Evolutionary conservation across 2,329 filamentous ascomycete species (phyloP).

Genomic region (Fusarium camptoceras): DNA sequence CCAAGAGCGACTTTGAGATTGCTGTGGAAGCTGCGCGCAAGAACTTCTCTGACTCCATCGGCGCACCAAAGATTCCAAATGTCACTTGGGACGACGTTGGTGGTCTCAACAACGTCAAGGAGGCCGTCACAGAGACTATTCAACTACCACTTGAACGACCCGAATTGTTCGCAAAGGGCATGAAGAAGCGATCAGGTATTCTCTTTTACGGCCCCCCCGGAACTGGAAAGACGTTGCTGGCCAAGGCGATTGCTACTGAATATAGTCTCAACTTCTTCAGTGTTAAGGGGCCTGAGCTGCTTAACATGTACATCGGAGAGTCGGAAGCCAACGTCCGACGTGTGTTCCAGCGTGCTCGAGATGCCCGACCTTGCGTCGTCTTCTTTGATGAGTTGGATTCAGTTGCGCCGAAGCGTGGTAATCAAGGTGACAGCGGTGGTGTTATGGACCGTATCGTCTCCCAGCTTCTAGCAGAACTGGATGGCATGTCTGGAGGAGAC

Average conservation of each 20-base stretch:
- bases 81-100: conserved; percentile 97
- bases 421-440: conserved; percentile 95
- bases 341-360: conserved; percentile 87
- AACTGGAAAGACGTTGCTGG: conserved; percentile 91
- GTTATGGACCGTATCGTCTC: conserved; percentile 99
- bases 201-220: conserved; percentile 92
- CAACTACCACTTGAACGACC: conserved; percentile 91
- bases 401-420: conserved; percentile 94
- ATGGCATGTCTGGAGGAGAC: conserved; percentile 96
- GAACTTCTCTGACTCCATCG: conserved; percentile 97
- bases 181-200: conserved; percentile 97
- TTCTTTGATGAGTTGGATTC: conserved; percentile 96
- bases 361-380: conserved; percentile 88
- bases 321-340: conserved; percentile 91
- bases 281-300: conserved; percentile 89
- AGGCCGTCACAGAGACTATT: conserved; percentile 96
- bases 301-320: conserved; percentile 97
- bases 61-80: conserved; percentile 96
- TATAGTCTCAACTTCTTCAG: conserved; percentile 96
- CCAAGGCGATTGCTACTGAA: conserved; percentile 92
- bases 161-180: conserved; percentile 94
- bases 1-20: conserved; percentile 86
- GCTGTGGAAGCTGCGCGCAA: conserved; percentile 95
- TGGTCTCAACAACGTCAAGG: conserved; percentile 92
- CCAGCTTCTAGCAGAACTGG: conserved; percentile 92